Evolutionary conservation across 352 stramenopile genomes (phyloP).

Genomic region (Phytophthora meadii): DNA sequence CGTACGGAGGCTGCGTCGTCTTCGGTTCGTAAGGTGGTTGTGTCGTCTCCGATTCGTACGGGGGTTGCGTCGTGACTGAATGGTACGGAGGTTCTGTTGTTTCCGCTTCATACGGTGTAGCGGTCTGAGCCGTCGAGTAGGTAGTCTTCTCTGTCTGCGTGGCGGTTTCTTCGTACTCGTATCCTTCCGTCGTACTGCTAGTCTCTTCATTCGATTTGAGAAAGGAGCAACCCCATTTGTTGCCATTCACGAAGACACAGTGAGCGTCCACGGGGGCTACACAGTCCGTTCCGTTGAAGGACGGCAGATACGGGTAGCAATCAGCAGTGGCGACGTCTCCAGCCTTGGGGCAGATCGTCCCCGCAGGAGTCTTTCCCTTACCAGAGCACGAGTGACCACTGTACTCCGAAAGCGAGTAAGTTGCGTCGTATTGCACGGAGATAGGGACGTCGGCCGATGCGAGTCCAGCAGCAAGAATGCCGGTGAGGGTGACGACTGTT

Average conservation of each 20-base stretch:
- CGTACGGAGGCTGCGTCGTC: too few relatives aligned
- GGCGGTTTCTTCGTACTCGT: neutral
- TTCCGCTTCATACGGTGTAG: too few relatives aligned
- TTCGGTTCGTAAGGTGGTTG: too few relatives aligned
- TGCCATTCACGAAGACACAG: constrained; percentile 8
- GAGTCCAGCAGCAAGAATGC: constrained; percentile 13
- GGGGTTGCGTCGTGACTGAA: too few relatives aligned
- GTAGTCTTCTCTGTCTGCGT: neutral
- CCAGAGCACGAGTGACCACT: constrained; percentile 27
- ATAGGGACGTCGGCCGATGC: constrained; percentile 16
- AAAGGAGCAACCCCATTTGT: constrained; percentile 27
- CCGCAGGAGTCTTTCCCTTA: constrained; percentile 4
- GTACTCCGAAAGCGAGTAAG: constrained; percentile 23
- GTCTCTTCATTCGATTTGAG: neutral
- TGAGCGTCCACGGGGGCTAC: constrained; percentile 27
- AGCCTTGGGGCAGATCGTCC: constrained; percentile 20
- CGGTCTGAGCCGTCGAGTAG: neutral
- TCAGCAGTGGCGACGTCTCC: constrained; percentile 28
- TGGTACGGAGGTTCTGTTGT: too few relatives aligned
- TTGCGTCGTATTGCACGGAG: constrained; percentile 31
- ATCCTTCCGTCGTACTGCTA: too few relatives aligned
- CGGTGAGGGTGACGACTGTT: constrained; percentile 10
- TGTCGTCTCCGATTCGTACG: too few relatives aligned
- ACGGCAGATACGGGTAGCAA: constrained; percentile 24
- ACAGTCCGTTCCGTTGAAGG: constrained; percentile 22